These are phyloP conservation scores for Salix koriyanagi DNA, from an alignment of 345 rosid species.

Conservation along the genomic window DNA sequence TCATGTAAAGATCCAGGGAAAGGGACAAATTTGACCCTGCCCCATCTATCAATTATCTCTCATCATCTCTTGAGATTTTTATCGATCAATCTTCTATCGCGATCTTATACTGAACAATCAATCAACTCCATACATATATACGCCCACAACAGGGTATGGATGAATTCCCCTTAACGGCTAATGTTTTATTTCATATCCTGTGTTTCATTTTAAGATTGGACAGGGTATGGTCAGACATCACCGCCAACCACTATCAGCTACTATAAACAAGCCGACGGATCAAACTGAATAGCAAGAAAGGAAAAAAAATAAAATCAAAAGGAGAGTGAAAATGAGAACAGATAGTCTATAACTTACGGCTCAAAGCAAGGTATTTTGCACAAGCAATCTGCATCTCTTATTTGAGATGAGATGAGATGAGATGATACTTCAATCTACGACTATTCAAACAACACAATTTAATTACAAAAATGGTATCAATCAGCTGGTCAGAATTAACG, in stretches of 20 bases:
- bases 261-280: not conserved
- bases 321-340: not conserved
- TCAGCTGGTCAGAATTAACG: conserved; percentile 26
- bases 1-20: no score
- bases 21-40: no score
- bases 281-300: not conserved
- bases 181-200: no score
- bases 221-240: not conserved
- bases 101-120: no score
- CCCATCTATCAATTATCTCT: no score
- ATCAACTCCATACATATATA: no score
- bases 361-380: conserved; percentile 1
- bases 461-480: conserved; percentile 36
- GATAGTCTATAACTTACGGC: not conserved
- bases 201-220: no score
- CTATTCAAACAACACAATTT: conserved; percentile 13
- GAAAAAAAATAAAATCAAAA: no score
- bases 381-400: conserved; percentile 5
- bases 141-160: no score
- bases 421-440: not conserved
- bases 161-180: no score
- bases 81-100: no score
- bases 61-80: no score
- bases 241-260: not conserved
- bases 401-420: not conserved